phyloP scores from a whole-genome alignment of 495 filamentous ascomycete genomes.

The Penicillium cosmopolitanum region DNA sequence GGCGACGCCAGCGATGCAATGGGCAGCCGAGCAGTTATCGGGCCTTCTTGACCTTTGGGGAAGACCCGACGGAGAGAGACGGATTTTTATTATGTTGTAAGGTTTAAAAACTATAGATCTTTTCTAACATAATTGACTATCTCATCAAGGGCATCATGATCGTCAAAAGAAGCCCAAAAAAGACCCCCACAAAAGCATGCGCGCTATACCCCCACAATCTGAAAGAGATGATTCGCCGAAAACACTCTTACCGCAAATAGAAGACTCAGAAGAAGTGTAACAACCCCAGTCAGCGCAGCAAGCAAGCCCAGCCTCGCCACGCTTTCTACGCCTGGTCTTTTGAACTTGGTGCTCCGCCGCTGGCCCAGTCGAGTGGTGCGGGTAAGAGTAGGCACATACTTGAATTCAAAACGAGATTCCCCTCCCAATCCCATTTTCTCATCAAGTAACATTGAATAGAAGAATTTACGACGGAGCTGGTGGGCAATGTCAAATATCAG shows the following conservation, averaged over 20 bases:
- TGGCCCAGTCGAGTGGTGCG: conserved; percentile 38
- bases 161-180: too few relatives aligned
- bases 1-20: too few relatives aligned
- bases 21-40: too few relatives aligned
- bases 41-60: too few relatives aligned
- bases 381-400: conserved; percentile 61
- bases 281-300: conserved; percentile 23
- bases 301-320: conserved; percentile 35
- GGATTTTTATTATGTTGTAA: too few relatives aligned
- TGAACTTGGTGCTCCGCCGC: conserved; percentile 27
- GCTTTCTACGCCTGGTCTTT: conserved; percentile 33
- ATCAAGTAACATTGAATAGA: conserved; percentile 58
- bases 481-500: neutral
- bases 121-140: too few relatives aligned
- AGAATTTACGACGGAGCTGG: conserved; percentile 52
- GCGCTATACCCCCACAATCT: conserved; percentile 9
- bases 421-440: conserved; percentile 59
- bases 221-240: conserved; percentile 17
- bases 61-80: too few relatives aligned
- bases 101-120: too few relatives aligned
- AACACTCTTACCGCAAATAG: conserved; percentile 29
- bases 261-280: conserved; percentile 25
- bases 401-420: conserved; percentile 63
- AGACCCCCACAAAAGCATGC: neutral
- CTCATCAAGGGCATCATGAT: too few relatives aligned